These are phyloP conservation scores for Selaginella tamariscina DNA, from an alignment of 75 land plant genomes.

Conservation along the genomic window DNA sequence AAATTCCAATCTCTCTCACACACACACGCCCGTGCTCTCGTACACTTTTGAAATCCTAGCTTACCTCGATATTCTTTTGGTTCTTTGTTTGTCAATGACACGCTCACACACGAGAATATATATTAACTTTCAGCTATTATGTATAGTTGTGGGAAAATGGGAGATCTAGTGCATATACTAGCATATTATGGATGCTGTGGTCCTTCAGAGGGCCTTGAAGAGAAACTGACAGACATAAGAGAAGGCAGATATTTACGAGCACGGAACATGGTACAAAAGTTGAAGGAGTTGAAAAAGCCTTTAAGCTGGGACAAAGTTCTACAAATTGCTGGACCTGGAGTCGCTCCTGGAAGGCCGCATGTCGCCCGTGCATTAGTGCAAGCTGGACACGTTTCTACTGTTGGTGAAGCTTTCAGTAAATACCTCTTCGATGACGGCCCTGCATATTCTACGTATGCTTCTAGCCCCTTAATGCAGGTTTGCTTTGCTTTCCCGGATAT, in stretches of 20 bases:
- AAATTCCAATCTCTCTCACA: no score
- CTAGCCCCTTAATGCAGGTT: not conserved
- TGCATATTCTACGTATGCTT: slow-evolving; percentile 64
- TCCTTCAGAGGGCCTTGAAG: slow-evolving; percentile 59
- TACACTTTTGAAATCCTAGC: no score
- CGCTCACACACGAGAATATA: no score
- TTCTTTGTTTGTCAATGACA: no score
- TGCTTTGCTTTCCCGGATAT: not conserved
- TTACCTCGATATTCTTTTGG: no score
- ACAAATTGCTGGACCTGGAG: slow-evolving; percentile 66
- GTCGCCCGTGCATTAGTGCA: slow-evolving; percentile 92
- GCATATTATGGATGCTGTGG: slow-evolving; percentile 92
- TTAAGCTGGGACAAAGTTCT: slow-evolving; percentile 70
- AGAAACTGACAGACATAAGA: slow-evolving; percentile 43
- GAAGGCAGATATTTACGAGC: slow-evolving; percentile 78
- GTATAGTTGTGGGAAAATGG: slow-evolving; percentile 19
- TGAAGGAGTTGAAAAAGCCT: slow-evolving; percentile 56
- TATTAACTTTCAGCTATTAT: not conserved
- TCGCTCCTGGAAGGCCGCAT: slow-evolving; percentile 87
- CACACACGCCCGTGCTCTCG: no score
- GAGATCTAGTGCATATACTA: slow-evolving; percentile 73
- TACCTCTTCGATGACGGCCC: slow-evolving; percentile 93
- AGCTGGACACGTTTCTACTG: slow-evolving; percentile 70
- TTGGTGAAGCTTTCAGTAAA: slow-evolving; percentile 69
- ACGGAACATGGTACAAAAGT: slow-evolving; percentile 55